A percentile compares a stretch with the other conserved stretches of the same genome.
These are phyloP conservation scores for Drechslera avenae DNA, from an alignment of 2,329 filamentous ascomycete species.

Conservation along the genomic window DNA sequence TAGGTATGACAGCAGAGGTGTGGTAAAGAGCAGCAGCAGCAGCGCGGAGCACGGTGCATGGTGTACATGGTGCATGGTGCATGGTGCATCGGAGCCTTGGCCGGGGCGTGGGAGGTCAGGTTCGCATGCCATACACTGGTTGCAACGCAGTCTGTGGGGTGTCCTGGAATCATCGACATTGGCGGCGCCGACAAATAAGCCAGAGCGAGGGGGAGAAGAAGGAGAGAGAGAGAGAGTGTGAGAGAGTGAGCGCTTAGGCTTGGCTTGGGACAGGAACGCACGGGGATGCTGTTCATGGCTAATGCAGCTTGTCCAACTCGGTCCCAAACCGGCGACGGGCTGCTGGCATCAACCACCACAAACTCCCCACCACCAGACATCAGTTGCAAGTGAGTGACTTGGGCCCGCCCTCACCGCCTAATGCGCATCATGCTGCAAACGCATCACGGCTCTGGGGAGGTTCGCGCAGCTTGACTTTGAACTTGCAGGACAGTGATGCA, in stretches of 20 bases:
- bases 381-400: constrained; percentile 24
- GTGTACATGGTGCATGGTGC: too few relatives aligned
- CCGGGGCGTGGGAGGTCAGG: constrained; percentile 34
- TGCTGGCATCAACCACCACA: constrained; percentile 34
- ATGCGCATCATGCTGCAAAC: constrained; percentile 40
- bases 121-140: constrained; percentile 38
- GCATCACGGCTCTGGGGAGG: constrained; percentile 9
- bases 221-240: too few relatives aligned
- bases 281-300: constrained; percentile 46
- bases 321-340: constrained; percentile 36
- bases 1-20: too few relatives aligned
- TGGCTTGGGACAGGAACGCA: constrained; percentile 34
- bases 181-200: constrained; percentile 24
- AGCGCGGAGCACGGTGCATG: constrained; percentile 29
- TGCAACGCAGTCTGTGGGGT: constrained; percentile 28
- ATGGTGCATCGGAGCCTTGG: constrained; percentile 33
- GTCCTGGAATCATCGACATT: constrained; percentile 28
- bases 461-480: too few relatives aligned
- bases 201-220: too few relatives aligned
- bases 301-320: constrained; percentile 38
- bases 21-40: constrained; percentile 21
- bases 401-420: constrained; percentile 44
- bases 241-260: constrained; percentile 19
- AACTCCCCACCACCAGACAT: constrained; percentile 14
- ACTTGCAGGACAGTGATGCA: constrained; percentile 29